A percentile compares a stretch with the other conserved stretches of the same genome.
Evolutionary conservation across 2,329 filamentous ascomycete species (phyloP).

Genomic region (Keithomyces neogunnii): DNA sequence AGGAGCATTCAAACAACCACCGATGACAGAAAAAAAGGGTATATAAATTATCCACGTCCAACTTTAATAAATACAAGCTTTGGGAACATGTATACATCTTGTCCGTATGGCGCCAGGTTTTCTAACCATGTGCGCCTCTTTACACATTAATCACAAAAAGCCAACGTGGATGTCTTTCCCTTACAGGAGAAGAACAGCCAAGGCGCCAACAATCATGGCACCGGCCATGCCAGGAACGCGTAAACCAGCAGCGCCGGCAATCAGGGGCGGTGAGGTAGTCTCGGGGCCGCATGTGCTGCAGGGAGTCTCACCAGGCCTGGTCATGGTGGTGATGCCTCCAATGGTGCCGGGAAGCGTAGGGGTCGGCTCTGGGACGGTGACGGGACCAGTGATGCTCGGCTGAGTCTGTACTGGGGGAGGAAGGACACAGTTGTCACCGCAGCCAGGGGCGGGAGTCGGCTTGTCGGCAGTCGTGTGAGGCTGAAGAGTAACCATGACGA

Average conservation of each 20-base stretch:
- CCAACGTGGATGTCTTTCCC: neutral
- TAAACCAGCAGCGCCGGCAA: constrained; percentile 12
- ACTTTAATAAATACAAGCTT: neutral
- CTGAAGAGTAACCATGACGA: constrained; percentile 15
- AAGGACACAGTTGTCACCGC: constrained; percentile 8
- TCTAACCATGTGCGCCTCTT: neutral
- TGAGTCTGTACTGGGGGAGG: constrained; percentile 10
- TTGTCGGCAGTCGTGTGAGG: constrained; percentile 15
- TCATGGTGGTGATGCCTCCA: constrained; percentile 2
- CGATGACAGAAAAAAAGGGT: neutral
- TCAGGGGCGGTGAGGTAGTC: constrained; percentile 8
- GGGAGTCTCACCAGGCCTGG: constrained; percentile 5
- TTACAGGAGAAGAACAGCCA: constrained; percentile 13
- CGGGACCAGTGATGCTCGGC: neutral
- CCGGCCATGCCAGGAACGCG: constrained; percentile 8
- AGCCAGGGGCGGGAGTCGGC: constrained; percentile 16
- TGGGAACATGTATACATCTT: neutral
- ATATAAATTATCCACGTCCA: constrained; percentile 1
- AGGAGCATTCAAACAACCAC: no score
- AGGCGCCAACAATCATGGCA: constrained; percentile 11
- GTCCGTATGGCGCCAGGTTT: neutral
- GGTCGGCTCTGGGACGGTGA: neutral
- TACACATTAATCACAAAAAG: neutral
- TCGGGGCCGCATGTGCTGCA: constrained; percentile 8
- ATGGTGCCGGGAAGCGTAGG: neutral